Conservation (phyloP, 2,329 filamentous ascomycete species). For the Penicillium olsonii region DNA sequence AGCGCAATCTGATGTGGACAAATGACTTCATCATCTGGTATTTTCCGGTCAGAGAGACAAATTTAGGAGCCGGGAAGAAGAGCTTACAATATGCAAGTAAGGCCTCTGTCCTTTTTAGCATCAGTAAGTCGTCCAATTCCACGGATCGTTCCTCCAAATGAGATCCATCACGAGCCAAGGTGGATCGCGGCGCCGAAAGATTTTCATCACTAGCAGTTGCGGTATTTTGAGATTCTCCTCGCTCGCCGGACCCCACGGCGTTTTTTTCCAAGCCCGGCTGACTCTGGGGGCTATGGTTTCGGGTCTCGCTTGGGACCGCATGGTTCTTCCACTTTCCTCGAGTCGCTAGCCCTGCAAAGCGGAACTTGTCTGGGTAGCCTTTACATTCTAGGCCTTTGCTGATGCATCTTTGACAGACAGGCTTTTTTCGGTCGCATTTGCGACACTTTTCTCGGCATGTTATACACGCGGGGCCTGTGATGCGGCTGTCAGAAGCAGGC, state of each 20-base stretch:
- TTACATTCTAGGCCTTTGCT: conserved; percentile 33
- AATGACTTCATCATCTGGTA: conserved; percentile 28
- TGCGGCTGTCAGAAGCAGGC: not conserved
- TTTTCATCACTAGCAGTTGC: no score
- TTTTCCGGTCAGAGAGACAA: not conserved
- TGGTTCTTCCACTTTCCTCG: conserved; percentile 34
- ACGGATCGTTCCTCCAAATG: not conserved
- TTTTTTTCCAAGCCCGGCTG: not conserved
- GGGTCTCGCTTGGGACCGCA: conserved; percentile 15
- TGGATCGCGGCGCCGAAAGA: no score
- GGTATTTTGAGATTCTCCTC: not conserved
- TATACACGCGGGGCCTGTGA: conserved; percentile 32
- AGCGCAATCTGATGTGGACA: conserved; percentile 34
- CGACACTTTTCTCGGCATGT: conserved; percentile 38
- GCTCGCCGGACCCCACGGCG: not conserved
- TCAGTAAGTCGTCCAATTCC: conserved; percentile 5
- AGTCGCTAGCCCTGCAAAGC: conserved; percentile 33
- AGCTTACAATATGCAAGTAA: conserved; percentile 5
- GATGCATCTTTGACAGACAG: conserved; percentile 32
- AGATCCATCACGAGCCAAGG: not conserved
- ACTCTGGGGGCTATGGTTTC: not conserved
- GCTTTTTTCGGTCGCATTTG: conserved; percentile 33
- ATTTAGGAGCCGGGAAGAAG: not conserved
- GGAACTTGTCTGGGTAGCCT: conserved; percentile 36
- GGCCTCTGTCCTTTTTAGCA: conserved; percentile 2